These are phyloP conservation scores for Neurospora crassa DNA, from an alignment of 2,329 filamentous ascomycete species.

Conservation along the genomic window DNA sequence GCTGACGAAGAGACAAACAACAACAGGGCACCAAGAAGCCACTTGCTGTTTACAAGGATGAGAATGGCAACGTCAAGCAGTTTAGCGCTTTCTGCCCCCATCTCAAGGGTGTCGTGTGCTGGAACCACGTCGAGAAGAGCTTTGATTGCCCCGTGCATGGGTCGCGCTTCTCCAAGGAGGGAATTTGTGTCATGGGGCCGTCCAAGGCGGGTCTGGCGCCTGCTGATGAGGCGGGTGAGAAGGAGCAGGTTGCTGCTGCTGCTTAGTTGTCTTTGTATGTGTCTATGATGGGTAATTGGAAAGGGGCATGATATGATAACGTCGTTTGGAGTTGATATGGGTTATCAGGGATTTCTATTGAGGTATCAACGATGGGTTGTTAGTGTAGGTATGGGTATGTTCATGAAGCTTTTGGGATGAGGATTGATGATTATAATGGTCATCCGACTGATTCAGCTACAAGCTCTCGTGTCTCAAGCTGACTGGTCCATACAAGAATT, in stretches of 20 bases:
- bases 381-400: too few species aligned
- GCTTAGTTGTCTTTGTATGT: neutral
- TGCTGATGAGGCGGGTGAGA: slow-evolving; percentile 8
- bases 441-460: too few species aligned
- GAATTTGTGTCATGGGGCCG: slow-evolving; percentile 28
- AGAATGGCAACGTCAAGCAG: slow-evolving; percentile 37
- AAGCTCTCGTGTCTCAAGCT: too few species aligned
- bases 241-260: slow-evolving; percentile 5
- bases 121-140: slow-evolving; percentile 43
- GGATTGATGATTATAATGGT: too few species aligned
- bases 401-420: too few species aligned
- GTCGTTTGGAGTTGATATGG: neutral
- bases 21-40: slow-evolving; percentile 30
- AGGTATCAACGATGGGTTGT: too few species aligned
- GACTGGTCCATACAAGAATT: too few species aligned
- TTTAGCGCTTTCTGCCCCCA: slow-evolving; percentile 48
- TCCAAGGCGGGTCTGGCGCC: slow-evolving; percentile 21
- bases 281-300: neutral
- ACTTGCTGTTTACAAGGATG: slow-evolving; percentile 46
- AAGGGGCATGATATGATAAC: neutral
- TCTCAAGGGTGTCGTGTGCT: slow-evolving; percentile 44
- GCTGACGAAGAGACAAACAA: neutral
- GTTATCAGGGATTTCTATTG: neutral
- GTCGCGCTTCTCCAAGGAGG: slow-evolving; percentile 28
- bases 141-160: slow-evolving; percentile 44